Evolutionary conservation across 441 rosid genomes (phyloP), one percentile per base, ranked within the genome.

Genomic region (Macaranga tanarius): DNA sequence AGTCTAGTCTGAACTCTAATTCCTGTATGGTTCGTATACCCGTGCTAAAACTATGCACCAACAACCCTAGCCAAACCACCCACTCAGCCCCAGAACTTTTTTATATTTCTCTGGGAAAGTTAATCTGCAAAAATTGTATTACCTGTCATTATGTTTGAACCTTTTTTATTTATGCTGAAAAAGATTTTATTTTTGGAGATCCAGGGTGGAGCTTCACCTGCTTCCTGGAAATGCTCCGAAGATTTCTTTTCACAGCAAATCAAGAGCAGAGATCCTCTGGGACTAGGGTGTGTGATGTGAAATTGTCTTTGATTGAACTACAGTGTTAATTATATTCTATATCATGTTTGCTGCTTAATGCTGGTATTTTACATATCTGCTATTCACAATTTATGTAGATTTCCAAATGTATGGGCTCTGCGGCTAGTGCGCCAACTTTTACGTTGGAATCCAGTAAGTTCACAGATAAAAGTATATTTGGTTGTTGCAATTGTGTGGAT

Each of bases 141-240:
- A 22, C 28, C 3, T 25, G 22, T 48, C 57, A 19, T 45, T n/a
- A 16, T 47, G 10, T 34, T 8, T 58, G 16, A 5, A 15, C 23
- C 19, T 7, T 65, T 20, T 58, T 47, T 55, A 34, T 17, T 17
- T 61, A 17, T 64, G 16, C 31, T 62, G 64, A 51, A 51, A 42
- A 64, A 19, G 31, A 34, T 26, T 23, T 55, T 52, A n/a, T 62
- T 26, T 73, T 70, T 19, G 73, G 72, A 58, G 63, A 79, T 83
- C 34, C 74, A 93, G 97, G 92, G 81, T 83, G 88, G 90, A 78
- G 80, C 81, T 71, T 88, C 97, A 50, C 97, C 92, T 31, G 97
- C 97, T 77, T 86, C 97, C 25, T 95, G 99, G 99, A 92, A 89
- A 85, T 95, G 98, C 86, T 91, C 97, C 5, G 99, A 95, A 80